Percentiles rank a stretch among this genome's conserved stretches.
These are phyloP conservation scores for Boechera divaricarpa DNA, from an alignment of 345 rosid species.

Conservation along the genomic window DNA sequence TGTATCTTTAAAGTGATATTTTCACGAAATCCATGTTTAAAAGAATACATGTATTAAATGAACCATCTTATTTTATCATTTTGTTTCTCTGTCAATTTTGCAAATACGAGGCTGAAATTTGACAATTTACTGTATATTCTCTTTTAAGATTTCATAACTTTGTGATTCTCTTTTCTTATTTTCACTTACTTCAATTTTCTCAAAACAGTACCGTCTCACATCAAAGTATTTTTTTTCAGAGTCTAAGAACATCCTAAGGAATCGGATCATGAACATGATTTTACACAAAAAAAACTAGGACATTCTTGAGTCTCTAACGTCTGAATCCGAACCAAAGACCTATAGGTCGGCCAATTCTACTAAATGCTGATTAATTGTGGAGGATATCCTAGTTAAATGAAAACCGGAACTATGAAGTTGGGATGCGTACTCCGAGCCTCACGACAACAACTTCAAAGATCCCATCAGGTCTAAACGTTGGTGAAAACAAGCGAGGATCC, in stretches of 20 bases:
- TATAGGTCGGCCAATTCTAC: not conserved
- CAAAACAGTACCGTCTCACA: conserved; percentile 11
- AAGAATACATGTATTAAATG: too few species aligned
- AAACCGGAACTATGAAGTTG: conserved; percentile 15
- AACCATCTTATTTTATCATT: too few species aligned
- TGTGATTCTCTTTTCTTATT: not conserved
- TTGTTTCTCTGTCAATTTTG: too few species aligned
- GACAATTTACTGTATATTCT: not conserved
- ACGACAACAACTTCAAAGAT: conserved; percentile 69
- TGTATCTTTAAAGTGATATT: too few species aligned
- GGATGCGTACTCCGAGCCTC: conserved; percentile 43
- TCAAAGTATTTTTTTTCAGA: not conserved
- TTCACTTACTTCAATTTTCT: not conserved
- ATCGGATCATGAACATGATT: conserved; percentile 13
- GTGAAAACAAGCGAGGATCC: conserved; percentile 63
- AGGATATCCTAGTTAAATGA: not conserved
- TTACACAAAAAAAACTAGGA: not conserved
- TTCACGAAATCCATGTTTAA: too few species aligned
- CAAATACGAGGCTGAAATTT: not conserved
- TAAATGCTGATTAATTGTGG: not conserved
- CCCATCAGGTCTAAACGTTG: conserved; percentile 60
- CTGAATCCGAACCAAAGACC: not conserved
- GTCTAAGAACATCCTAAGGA: conserved; percentile 7
- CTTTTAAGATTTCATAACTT: not conserved
- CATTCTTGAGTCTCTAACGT: not conserved